These are phyloP conservation scores for Begonia masoniana DNA, from an alignment of 306 rosid genomes.

Conservation along the genomic window DNA sequence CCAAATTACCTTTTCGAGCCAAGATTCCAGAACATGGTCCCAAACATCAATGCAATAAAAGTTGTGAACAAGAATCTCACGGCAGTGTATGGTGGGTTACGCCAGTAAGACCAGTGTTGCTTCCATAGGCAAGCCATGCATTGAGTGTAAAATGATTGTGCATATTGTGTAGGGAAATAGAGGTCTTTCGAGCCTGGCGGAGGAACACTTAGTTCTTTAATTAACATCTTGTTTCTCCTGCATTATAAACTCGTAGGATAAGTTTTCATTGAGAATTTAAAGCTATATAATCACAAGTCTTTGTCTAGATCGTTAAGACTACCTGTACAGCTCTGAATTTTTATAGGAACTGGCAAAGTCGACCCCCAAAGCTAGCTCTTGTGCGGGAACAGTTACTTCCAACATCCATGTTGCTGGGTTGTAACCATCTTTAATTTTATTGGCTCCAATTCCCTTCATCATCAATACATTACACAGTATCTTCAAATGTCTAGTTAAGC, in stretches of 20 bases:
- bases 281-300: background rate
- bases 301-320: background rate
- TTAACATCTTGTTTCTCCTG: conserved; percentile 48
- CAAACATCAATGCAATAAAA: conserved; percentile 41
- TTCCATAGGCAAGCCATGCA: conserved; percentile 58
- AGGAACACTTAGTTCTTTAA: conserved; percentile 42
- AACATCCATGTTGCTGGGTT: conserved; percentile 53
- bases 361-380: conserved; percentile 26
- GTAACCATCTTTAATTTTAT: conserved; percentile 21
- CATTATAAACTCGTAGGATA: background rate
- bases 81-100: conserved; percentile 50
- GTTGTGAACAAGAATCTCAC: conserved; percentile 34
- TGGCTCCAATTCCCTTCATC: conserved; percentile 25
- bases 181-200: conserved; percentile 39
- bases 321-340: conserved; percentile 31
- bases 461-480: background rate
- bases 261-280: background rate
- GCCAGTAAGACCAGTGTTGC: conserved; percentile 60
- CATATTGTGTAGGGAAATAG: conserved; percentile 30
- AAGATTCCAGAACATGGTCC: conserved; percentile 63
- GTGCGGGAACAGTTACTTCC: conserved; percentile 30
- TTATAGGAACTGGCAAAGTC: conserved; percentile 26
- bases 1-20: conserved; percentile 52
- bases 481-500: background rate
- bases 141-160: conserved; percentile 35